phyloP scores from a whole-genome alignment of 2,329 filamentous ascomycete genomes.

The Aspergillus viridinutans region DNA sequence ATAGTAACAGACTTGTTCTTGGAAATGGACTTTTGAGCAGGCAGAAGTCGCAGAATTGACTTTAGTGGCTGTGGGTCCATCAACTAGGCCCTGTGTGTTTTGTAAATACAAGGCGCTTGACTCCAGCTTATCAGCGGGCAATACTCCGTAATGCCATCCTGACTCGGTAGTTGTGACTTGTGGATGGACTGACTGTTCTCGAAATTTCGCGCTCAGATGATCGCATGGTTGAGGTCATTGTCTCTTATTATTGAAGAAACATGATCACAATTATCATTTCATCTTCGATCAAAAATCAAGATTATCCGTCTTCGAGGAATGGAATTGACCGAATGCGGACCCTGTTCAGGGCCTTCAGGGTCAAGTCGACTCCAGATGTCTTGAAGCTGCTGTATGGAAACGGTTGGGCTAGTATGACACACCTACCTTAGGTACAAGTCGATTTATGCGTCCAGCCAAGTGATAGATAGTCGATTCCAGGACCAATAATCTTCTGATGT shows the following conservation, averaged over 20 bases:
- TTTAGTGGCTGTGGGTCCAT: neutral
- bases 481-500: neutral
- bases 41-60: neutral
- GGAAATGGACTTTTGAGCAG: neutral
- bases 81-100: neutral
- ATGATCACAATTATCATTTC: too few relatives aligned
- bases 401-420: neutral
- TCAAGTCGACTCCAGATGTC: neutral
- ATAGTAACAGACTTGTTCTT: neutral
- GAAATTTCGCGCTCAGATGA: neutral
- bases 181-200: neutral
- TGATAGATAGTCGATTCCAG: neutral
- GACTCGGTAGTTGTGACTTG: too few relatives aligned
- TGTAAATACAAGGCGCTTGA: neutral
- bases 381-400: neutral
- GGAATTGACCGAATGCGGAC: neutral
- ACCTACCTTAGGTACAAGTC: neutral
- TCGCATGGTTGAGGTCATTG: neutral
- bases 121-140: neutral
- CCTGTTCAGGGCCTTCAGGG: neutral
- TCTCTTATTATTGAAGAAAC: neutral
- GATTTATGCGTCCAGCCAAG: neutral
- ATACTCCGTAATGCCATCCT: neutral
- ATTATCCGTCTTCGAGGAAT: neutral
- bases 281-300: too few relatives aligned